Percentiles rank a stretch among this genome's conserved stretches.
Conservation (phyloP, 768 basidiomycete species). For the Russula virescens region DNA sequence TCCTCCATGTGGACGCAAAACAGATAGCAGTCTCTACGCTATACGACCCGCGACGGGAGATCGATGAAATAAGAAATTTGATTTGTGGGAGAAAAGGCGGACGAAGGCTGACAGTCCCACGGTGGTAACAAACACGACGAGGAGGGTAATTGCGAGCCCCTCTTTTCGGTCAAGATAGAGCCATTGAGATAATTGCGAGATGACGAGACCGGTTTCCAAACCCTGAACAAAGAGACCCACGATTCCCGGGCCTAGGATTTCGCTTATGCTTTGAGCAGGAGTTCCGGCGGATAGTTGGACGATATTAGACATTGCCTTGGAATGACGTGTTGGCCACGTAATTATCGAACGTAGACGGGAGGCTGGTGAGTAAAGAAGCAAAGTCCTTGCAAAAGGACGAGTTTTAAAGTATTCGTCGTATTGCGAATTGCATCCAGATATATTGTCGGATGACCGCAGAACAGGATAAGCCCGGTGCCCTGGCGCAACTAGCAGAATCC, state of each 20-base stretch:
- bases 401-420: neutral
- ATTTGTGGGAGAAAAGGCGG: neutral
- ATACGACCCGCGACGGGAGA: neutral
- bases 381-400: neutral
- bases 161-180: conserved; percentile 2
- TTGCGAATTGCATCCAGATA: neutral
- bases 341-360: neutral
- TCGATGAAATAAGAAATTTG: neutral
- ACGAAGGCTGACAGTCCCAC: conserved; percentile 13
- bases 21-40: conserved; percentile 9
- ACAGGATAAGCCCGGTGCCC: neutral
- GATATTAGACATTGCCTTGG: neutral
- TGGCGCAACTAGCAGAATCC: neutral
- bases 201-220: conserved; percentile 11
- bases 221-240: conserved; percentile 17
- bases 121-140: conserved; percentile 10
- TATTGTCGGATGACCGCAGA: neutral
- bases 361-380: neutral
- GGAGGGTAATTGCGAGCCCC: neutral
- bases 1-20: conserved; percentile 11
- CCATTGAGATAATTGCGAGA: conserved; percentile 17
- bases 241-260: conserved; percentile 8
- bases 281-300: neutral
- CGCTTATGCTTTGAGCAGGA: neutral
- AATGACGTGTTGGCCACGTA: neutral